Evolutionary conservation across 192 early-diverging fungal genomes (phyloP).

Genomic region (Entomortierella beljakovae): DNA sequence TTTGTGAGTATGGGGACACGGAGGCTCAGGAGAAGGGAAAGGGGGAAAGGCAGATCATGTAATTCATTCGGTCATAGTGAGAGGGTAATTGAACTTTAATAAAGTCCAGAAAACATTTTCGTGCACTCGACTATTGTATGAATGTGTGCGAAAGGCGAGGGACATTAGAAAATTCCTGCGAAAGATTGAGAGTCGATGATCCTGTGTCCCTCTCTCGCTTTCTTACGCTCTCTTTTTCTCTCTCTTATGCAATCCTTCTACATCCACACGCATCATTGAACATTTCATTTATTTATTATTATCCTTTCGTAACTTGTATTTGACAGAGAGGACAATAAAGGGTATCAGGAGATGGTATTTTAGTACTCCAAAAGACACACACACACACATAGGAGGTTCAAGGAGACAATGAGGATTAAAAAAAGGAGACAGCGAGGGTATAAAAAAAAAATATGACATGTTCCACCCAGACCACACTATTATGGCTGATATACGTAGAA

Average conservation of each 20-base stretch:
- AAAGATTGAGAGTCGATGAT: constrained; percentile 33
- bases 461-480: too few species aligned
- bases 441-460: too few species aligned
- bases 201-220: too few species aligned
- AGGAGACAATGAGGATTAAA: neutral
- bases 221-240: neutral
- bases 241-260: neutral
- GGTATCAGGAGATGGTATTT: neutral
- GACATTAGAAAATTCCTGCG: neutral
- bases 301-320: neutral
- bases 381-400: neutral
- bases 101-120: neutral
- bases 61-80: neutral
- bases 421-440: too few species aligned
- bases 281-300: constrained; percentile 1
- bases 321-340: neutral
- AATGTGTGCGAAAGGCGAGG: neutral
- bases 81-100: too few species aligned
- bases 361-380: neutral
- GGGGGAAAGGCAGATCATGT: constrained; percentile 2
- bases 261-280: constrained; percentile 5
- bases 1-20: neutral
- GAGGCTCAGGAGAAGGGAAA: constrained; percentile 11
- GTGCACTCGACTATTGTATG: neutral
- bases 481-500: too few species aligned